These are phyloP conservation scores for Corchorus olitorius DNA, from an alignment of 345 rosid genomes.

Conservation along the genomic window DNA sequence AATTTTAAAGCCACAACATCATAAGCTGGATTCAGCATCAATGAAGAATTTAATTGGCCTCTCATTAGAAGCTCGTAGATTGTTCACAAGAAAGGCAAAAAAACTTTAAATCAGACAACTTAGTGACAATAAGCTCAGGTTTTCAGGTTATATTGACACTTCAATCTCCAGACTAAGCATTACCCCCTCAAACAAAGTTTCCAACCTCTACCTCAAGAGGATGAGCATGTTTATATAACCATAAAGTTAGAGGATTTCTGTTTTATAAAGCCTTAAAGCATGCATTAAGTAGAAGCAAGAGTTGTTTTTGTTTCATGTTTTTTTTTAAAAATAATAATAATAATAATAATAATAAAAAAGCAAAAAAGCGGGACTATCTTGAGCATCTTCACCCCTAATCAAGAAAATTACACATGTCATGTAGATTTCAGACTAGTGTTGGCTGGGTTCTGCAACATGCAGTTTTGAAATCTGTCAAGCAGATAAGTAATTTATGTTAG, in stretches of 20 bases:
- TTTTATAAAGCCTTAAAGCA: background rate
- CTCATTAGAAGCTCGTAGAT: background rate
- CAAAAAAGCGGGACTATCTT: background rate
- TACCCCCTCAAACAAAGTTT: background rate
- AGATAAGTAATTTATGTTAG: background rate
- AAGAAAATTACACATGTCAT: background rate
- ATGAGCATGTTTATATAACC: background rate
- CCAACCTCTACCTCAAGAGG: background rate
- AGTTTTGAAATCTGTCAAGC: background rate
- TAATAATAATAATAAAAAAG: no score
- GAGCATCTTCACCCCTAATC: background rate
- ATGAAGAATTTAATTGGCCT: background rate
- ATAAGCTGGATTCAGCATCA: background rate
- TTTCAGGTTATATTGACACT: background rate
- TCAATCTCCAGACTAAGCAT: background rate
- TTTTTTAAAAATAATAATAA: no score
- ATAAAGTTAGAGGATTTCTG: background rate
- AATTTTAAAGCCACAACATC: background rate
- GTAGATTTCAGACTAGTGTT: background rate
- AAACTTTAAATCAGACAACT: background rate
- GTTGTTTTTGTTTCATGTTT: background rate
- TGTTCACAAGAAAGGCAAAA: background rate
- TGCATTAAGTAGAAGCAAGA: background rate
- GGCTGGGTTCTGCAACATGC: background rate
- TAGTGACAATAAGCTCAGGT: background rate